These are phyloP conservation scores for Solanum chacoense DNA, from an alignment of 305 asterid species.

Conservation along the genomic window DNA sequence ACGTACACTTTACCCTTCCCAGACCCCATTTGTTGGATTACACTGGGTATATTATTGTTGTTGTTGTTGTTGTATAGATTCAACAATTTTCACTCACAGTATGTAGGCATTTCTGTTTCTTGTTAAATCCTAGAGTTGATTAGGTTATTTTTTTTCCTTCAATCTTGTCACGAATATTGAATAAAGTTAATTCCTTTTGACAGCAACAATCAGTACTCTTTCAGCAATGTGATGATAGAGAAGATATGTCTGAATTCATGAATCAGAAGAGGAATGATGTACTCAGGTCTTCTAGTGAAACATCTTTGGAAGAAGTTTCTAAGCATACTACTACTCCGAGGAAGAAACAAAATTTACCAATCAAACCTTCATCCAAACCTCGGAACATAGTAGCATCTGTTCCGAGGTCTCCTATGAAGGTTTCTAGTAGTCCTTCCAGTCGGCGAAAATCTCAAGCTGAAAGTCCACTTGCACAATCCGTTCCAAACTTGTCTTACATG, in stretches of 20 bases:
- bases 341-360: constrained; percentile 48
- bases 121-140: not conserved
- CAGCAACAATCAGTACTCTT: constrained; percentile 54
- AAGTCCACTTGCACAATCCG: constrained; percentile 78
- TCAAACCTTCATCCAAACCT: constrained; percentile 43
- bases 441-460: constrained; percentile 57
- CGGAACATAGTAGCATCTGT: constrained; percentile 43
- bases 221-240: constrained; percentile 49
- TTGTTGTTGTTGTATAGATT: not conserved
- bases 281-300: constrained; percentile 27
- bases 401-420: constrained; percentile 48
- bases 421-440: constrained; percentile 32
- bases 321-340: constrained; percentile 23
- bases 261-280: constrained; percentile 25
- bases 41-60: not conserved
- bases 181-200: constrained; percentile 26
- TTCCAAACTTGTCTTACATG: constrained; percentile 37
- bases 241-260: constrained; percentile 36
- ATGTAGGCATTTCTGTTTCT: not conserved
- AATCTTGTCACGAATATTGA: constrained; percentile 24
- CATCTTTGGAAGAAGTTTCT: constrained; percentile 29
- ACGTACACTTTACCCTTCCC: not conserved
- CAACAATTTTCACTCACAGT: not conserved
- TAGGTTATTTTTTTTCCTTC: not conserved
- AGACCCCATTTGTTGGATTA: not conserved